A percentile compares a stretch with the other conserved stretches of the same genome.
Conservation (phyloP, 2,329 filamentous ascomycete species). For the Corinectria fuckeliana region DNA sequence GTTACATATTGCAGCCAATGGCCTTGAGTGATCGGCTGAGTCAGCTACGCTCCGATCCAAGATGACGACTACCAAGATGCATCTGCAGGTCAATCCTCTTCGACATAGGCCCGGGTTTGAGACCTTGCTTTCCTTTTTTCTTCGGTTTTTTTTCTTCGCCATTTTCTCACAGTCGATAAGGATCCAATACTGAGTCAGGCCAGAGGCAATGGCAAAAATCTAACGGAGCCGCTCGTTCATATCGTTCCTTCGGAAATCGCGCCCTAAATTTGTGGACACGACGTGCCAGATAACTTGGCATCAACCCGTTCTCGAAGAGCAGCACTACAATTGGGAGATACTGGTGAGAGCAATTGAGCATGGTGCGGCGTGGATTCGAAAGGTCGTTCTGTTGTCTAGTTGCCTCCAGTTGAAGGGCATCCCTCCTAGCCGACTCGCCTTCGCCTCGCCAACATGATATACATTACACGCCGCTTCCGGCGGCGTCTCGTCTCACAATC, state of each 20-base stretch:
- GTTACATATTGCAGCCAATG: not conserved
- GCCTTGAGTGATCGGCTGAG: not conserved
- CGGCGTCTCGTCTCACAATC: constrained; percentile 37
- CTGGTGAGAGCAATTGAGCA: not conserved
- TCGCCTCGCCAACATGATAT: constrained; percentile 21
- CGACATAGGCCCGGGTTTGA: too few relatives aligned
- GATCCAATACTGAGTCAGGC: not conserved
- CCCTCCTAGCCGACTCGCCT: constrained; percentile 1
- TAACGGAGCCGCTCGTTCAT: not conserved
- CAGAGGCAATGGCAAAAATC: not conserved
- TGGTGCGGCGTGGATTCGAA: not conserved
- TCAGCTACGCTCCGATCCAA: not conserved
- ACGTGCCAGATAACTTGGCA: not conserved
- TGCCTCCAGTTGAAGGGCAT: not conserved
- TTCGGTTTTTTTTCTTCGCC: not conserved
- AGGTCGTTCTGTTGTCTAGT: not conserved
- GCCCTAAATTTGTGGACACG: not conserved
- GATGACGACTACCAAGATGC: not conserved
- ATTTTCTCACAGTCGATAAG: not conserved
- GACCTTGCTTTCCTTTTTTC: not conserved
- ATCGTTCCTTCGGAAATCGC: not conserved
- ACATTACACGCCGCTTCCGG: constrained; percentile 38
- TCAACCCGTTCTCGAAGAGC: not conserved
- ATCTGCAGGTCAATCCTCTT: not conserved
- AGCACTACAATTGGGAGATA: not conserved